Evolutionary conservation across 345 rosid species (phyloP), one percentile per base, ranked within the genome.

Genomic region (Kandelia obovata): DNA sequence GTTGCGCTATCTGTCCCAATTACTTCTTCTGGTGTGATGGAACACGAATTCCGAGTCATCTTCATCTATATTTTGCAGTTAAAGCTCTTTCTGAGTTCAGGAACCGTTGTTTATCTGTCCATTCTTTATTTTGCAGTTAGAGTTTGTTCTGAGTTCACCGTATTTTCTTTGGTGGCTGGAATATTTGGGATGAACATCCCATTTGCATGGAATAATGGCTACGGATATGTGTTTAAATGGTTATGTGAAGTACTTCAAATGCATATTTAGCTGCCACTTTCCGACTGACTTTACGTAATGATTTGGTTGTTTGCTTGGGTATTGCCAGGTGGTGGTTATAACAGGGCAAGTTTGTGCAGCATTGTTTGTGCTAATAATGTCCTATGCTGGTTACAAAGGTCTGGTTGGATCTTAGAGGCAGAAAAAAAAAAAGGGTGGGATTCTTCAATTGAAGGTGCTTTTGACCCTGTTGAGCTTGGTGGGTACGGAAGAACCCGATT

Each of bases 181-280:
- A 86, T 92, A 73, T 95, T 92, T 63, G 99, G 98, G 67, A 81
- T 92, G 98, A 95, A 95, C 79, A 89, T 95, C 72, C 99, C 97
- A 15, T 95, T 85, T 70, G 72, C 86, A 6, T 95, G 98, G 99
- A 95, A 87, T 58, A 61, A 81, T 0, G 0, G 68, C 72, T 88
- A 95, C 66, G 93, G 87, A 39, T 92, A 83, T 89, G 70, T 90
- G 65, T 95, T 95, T 75, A 86, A 86, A 87, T 83, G 92, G 86
- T 98, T 95, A 82, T 0, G 84, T 63, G 63, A 49, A 64, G 17
- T 52, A 63, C 70, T 51, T 11, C 8, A 46, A 32, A 31, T 53
- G 2, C 57, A 34, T 7, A 61, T 21, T 51, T 53, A 46, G 71
- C 63, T 70, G 5, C 61, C 52, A 21, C 30, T 53, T 52, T 67